A percentile compares a stretch with the other conserved stretches of the same genome.
Evolutionary conservation across 805 yeast species (phyloP).

Genomic region (Cyberlindnera maritima): DNA sequence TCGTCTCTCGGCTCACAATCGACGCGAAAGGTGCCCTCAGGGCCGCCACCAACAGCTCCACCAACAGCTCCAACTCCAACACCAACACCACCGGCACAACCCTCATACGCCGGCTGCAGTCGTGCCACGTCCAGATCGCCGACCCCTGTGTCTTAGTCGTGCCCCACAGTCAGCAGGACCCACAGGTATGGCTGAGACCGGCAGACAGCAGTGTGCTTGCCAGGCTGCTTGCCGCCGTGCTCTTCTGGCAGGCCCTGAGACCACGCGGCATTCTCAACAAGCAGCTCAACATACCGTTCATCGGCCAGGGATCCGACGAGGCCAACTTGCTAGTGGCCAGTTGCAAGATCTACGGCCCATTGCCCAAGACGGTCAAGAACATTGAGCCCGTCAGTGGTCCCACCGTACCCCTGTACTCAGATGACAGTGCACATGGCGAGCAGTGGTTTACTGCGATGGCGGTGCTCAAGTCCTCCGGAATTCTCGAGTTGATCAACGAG

Average conservation of each 20-base stretch:
- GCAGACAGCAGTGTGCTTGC: slow-evolving; percentile 34
- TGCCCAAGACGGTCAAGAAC: slow-evolving; percentile 22
- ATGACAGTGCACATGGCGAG: slow-evolving; percentile 32
- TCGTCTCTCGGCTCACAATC: slow-evolving; percentile 1
- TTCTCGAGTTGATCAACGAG: slow-evolving; percentile 56
- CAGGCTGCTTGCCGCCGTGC: slow-evolving; percentile 40
- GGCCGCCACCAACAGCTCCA: background rate
- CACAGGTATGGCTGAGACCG: slow-evolving; percentile 18
- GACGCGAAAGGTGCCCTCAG: slow-evolving; percentile 6
- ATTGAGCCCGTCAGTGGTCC: slow-evolving; percentile 19
- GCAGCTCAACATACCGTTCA: slow-evolving; percentile 19
- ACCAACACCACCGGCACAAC: background rate
- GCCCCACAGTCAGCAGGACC: slow-evolving; percentile 7
- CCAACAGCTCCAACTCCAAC: background rate
- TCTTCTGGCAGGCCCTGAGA: slow-evolving; percentile 56
- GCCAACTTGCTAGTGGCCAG: slow-evolving; percentile 53
- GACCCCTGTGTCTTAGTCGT: slow-evolving; percentile 9
- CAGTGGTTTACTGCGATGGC: slow-evolving; percentile 78
- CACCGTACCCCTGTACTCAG: slow-evolving; percentile 18
- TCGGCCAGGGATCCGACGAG: slow-evolving; percentile 30
- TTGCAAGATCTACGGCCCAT: slow-evolving; percentile 60
- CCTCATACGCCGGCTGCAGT: slow-evolving; percentile 13
- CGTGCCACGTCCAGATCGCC: slow-evolving; percentile 8
- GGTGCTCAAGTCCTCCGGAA: slow-evolving; percentile 61
- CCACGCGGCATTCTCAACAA: slow-evolving; percentile 54